A percentile compares a stretch with the other conserved stretches of the same genome.
Evolutionary conservation across 176 grass and related monocot genomes (phyloP).

Genomic region (Oryza rufipogon): DNA sequence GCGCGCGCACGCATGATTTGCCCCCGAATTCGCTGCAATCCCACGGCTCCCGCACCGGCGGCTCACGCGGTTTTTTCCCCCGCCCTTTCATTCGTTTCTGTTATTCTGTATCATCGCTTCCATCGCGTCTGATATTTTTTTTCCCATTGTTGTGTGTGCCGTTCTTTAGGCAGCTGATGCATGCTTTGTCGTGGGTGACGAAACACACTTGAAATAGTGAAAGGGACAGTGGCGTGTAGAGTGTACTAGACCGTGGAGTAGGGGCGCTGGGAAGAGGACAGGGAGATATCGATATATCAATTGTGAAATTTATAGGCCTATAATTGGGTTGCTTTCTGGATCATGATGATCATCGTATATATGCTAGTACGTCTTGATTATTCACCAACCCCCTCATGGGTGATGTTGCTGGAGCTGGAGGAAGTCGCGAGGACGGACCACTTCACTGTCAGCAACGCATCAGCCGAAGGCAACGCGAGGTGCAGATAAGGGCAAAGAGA

Average conservation of each 20-base stretch:
- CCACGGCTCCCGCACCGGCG: too few relatives aligned
- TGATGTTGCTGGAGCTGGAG: not conserved
- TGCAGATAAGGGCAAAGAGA: not conserved
- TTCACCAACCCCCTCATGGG: not conserved
- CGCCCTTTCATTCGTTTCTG: too few relatives aligned
- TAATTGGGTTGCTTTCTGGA: not conserved
- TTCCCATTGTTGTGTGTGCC: not conserved
- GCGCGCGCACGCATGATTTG: not conserved
- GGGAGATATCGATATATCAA: not conserved
- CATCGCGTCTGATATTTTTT: not conserved
- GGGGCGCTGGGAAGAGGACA: too few relatives aligned
- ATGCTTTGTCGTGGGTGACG: too few relatives aligned
- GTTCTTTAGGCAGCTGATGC: too few relatives aligned
- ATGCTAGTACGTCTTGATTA: not conserved
- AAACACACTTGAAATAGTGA: not conserved
- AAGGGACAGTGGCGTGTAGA: not conserved
- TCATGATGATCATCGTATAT: not conserved
- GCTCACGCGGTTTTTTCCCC: not conserved
- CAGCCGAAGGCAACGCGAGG: not conserved
- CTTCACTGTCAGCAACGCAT: constrained; percentile 30
- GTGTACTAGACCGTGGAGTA: not conserved
- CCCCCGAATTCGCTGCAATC: not conserved
- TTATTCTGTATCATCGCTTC: not conserved
- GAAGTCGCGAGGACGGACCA: constrained; percentile 25
- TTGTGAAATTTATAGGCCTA: not conserved